Conservation (phyloP, 1,139 yeast genomes). For the Zygosaccharomyces sapae region DNA sequence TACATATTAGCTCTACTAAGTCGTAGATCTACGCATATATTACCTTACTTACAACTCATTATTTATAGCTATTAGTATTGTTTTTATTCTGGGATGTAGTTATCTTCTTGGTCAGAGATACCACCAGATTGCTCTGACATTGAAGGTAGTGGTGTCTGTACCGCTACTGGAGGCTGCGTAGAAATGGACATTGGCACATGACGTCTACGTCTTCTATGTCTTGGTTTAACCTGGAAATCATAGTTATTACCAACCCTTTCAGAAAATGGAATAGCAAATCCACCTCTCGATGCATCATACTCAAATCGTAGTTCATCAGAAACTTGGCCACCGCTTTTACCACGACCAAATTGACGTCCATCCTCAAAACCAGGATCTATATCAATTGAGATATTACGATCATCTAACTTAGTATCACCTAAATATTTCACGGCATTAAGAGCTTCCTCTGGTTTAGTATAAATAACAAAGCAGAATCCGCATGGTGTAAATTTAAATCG, state of each 20-base stretch:
- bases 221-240: constrained; percentile 16
- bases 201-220: constrained; percentile 7
- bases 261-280: constrained; percentile 38
- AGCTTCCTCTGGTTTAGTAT: constrained; percentile 62
- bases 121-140: constrained; percentile 12
- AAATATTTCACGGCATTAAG: constrained; percentile 76
- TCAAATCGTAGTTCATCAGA: constrained; percentile 55
- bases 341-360: constrained; percentile 93
- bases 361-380: constrained; percentile 92
- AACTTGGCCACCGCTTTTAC: constrained; percentile 83
- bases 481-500: constrained; percentile 86
- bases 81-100: constrained; percentile 22
- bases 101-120: constrained; percentile 19
- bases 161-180: constrained; percentile 3
- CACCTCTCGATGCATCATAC: constrained; percentile 56
- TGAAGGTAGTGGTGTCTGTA: constrained; percentile 16
- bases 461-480: constrained; percentile 90
- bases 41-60: neutral
- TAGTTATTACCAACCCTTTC: constrained; percentile 29
- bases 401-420: constrained; percentile 77
- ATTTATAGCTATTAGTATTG: too few species aligned
- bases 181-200: constrained; percentile 12
- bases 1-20: neutral
- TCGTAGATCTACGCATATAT: neutral
- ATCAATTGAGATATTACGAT: constrained; percentile 73